A percentile compares a stretch with the other conserved stretches of the same genome.
Conservation (phyloP, 306 rosid species). For the Quercus mongolica region DNA sequence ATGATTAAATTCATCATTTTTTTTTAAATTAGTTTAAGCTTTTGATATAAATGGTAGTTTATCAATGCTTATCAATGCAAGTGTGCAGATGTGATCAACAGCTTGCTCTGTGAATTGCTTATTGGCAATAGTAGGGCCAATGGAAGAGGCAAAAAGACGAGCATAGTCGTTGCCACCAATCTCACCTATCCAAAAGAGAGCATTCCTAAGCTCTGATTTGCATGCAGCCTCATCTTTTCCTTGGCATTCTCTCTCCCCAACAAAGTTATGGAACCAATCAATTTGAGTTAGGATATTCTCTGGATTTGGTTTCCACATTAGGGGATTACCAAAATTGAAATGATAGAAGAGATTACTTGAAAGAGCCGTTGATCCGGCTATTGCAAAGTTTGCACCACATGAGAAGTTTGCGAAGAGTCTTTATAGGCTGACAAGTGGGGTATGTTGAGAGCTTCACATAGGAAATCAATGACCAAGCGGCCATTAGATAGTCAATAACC, state of each 20-base stretch:
- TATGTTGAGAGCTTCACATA: background rate
- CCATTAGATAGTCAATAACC: conserved; percentile 14
- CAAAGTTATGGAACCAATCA: conserved; percentile 12
- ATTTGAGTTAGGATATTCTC: conserved; percentile 7
- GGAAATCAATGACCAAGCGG: conserved; percentile 13
- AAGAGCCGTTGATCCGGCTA: conserved; percentile 18
- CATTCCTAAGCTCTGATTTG: background rate
- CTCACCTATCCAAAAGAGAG: conserved; percentile 26
- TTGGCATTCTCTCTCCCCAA: background rate
- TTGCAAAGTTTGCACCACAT: conserved; percentile 11
- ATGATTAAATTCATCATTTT: too few relatives aligned
- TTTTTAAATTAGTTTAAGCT: too few relatives aligned
- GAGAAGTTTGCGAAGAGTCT: background rate
- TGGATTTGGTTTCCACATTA: conserved; percentile 14
- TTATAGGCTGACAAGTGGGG: background rate
- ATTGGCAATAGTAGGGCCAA: background rate
- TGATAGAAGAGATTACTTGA: background rate
- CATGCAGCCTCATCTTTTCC: background rate
- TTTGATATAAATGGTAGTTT: too few relatives aligned
- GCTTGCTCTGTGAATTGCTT: background rate
- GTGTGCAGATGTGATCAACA: background rate
- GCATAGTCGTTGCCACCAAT: conserved; percentile 26
- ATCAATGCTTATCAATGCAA: background rate
- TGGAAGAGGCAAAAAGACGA: conserved; percentile 6
- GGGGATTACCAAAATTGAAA: background rate